Evolutionary conservation across 2,329 filamentous ascomycete genomes (phyloP).

Genomic region (Fusarium brevicatenulatum): DNA sequence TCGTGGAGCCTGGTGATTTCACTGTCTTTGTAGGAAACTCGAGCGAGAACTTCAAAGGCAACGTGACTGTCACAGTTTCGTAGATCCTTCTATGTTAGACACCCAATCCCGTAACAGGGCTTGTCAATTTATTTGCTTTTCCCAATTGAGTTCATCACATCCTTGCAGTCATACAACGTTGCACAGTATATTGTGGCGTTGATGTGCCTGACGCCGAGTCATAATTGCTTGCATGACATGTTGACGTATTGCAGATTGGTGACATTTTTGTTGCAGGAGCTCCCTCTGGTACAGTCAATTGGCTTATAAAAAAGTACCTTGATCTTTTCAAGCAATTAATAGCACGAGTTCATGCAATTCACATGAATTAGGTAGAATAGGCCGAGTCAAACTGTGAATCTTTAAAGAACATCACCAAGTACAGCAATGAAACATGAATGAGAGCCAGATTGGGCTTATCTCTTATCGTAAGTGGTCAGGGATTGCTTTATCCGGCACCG

Average conservation of each 20-base stretch:
- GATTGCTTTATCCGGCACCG: constrained; percentile 33
- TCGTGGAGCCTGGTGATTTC: constrained; percentile 78
- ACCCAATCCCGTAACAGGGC: neutral
- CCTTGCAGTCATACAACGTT: neutral
- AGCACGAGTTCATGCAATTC: neutral
- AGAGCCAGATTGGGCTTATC: constrained; percentile 1
- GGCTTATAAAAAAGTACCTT: too few relatives aligned
- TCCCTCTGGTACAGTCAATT: neutral
- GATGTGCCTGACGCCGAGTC: neutral
- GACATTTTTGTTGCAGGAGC: neutral
- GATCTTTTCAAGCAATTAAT: neutral
- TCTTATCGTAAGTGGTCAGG: neutral
- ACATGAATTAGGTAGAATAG: neutral
- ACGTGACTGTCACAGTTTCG: constrained; percentile 64
- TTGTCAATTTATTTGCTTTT: neutral
- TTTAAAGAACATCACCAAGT: neutral
- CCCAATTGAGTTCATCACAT: neutral
- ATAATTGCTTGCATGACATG: neutral
- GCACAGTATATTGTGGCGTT: neutral
- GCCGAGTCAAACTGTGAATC: neutral
- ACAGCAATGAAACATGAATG: neutral
- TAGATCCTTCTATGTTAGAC: neutral
- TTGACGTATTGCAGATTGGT: neutral
- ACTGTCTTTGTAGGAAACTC: constrained; percentile 69
- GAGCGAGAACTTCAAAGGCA: constrained; percentile 65